Conservation (phyloP, 1,284 basidiomycete genomes). For the Albatrellus sp. region DNA sequence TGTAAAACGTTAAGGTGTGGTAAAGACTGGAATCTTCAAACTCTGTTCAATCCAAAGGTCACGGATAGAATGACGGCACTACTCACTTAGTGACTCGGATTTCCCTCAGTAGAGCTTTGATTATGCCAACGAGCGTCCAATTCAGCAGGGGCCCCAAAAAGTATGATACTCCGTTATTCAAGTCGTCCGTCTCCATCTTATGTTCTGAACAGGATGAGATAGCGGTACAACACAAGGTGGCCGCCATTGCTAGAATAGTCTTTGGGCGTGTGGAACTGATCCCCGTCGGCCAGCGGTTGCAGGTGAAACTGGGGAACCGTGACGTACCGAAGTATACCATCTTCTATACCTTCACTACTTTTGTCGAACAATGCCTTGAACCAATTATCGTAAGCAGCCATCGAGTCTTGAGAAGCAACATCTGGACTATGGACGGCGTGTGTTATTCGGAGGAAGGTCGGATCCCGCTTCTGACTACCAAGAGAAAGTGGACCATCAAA, state of each 20-base stretch:
- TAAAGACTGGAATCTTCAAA: conserved; percentile 20
- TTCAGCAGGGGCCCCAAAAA: conserved; percentile 60
- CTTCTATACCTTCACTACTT: conserved; percentile 70
- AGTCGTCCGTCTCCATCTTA: conserved; percentile 51
- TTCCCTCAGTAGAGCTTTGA: conserved; percentile 50
- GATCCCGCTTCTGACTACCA: conserved; percentile 31
- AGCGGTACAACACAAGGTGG: conserved; percentile 53
- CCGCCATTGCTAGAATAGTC: conserved; percentile 50
- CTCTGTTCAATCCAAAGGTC: conserved; percentile 15
- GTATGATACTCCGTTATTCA: conserved; percentile 66
- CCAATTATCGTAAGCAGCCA: conserved; percentile 44
- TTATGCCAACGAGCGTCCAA: conserved; percentile 68
- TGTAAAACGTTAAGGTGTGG: conserved; percentile 53
- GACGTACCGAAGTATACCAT: conserved; percentile 57
- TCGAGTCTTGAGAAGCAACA: conserved; percentile 36
- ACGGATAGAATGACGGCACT: conserved; percentile 3
- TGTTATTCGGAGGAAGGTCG: conserved; percentile 39
- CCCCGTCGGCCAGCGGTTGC: background rate
- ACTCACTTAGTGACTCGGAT: conserved; percentile 45
- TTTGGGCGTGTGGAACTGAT: conserved; percentile 57
- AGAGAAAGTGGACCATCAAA: conserved; percentile 21
- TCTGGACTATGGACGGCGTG: conserved; percentile 29
- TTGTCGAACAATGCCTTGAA: conserved; percentile 66
- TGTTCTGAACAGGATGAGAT: conserved; percentile 33
- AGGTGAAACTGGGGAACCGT: too few species aligned